Base-by-base conservation (phyloP, 164 flowering plant species). In the Hamamelis virginiana region DNA sequence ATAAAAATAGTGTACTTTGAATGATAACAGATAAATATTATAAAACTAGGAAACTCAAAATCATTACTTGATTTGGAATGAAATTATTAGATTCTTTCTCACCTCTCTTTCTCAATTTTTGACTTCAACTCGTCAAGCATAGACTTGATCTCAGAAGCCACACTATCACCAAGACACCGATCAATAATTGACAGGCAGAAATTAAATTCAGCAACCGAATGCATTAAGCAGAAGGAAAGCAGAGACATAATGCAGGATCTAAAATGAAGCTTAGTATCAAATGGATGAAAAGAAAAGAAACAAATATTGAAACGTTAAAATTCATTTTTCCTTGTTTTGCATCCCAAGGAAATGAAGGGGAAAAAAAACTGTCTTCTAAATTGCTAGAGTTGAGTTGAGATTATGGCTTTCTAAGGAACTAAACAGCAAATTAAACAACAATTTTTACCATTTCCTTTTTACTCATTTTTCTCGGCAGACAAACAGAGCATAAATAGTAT, bases 101-200 rank as follows among this genome's bases (percentile, higher is more conserved):
- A 94, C 96, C 98, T 87, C 41, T 94, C 97, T 75, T 89, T 94
- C 77, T 94, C 97, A 25, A 91, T 53, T 66, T 92, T 92, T 8
- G 81, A 66, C 78, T 89, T 92, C 71, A 91, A 55, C 59, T 88
- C 97, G 59, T 91, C 91, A 21, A 88, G 75, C 87, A 77, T 86
- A 46, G 86, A 74, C 81, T 77, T 88, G 52, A 92, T 76, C 62
- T 91, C 97, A 33, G 84, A 60, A 27, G 95, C 80, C 55, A 89
- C 91, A 76, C 97, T 94, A 87, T 59, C 67, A 78, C 6, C 41
- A 71, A 50, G 63, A n/a, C n/a, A n/a, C n/a, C n/a, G n/a, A n/a
- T n/a, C 64, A 68, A 66, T 15, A 64, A 59, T 53, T n/a, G 26
- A 14, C 21, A 62, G 47, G 45, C 21, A 67, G 15, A 18, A 33